Evolutionary conservation across 164 flowering plant genomes (phyloP).

Genomic region (Aristolochia contorta): DNA sequence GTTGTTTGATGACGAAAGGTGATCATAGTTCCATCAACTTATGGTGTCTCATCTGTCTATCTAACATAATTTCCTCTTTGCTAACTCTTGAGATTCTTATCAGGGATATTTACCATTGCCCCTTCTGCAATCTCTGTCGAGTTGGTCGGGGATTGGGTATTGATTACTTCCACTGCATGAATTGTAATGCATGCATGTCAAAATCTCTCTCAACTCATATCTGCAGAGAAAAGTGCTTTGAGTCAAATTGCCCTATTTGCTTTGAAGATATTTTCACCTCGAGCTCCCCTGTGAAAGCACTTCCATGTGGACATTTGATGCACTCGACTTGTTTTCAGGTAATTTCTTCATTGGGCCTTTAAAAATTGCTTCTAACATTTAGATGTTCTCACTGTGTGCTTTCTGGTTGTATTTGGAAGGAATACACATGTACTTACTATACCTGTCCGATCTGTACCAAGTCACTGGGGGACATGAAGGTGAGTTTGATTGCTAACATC

Average conservation of each 20-base stretch:
- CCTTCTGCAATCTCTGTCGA: slow-evolving; percentile 88
- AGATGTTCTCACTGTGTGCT: slow-evolving; percentile 2
- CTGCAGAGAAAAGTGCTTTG: slow-evolving; percentile 72
- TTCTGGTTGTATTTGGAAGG: slow-evolving; percentile 33
- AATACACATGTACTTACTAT: slow-evolving; percentile 61
- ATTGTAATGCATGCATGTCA: slow-evolving; percentile 90
- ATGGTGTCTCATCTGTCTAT: not conserved
- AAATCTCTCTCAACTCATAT: slow-evolving; percentile 43
- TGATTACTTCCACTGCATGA: slow-evolving; percentile 93
- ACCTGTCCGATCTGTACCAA: slow-evolving; percentile 90
- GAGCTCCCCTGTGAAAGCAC: slow-evolving; percentile 61
- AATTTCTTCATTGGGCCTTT: slow-evolving; percentile 7
- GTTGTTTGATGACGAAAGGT: slow-evolving; percentile 84
- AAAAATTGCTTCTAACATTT: not conserved
- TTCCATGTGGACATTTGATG: slow-evolving; percentile 93
- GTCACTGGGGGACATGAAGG: slow-evolving; percentile 96
- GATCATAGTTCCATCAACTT: not conserved
- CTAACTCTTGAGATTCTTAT: not conserved
- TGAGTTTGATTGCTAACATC: slow-evolving; percentile 16
- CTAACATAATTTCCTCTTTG: not conserved
- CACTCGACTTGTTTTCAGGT: slow-evolving; percentile 91
- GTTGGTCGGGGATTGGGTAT: slow-evolving; percentile 84
- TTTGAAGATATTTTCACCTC: slow-evolving; percentile 83
- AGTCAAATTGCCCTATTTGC: slow-evolving; percentile 89
- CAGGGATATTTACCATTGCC: slow-evolving; percentile 94